phyloP scores from a whole-genome alignment of 2,329 filamentous ascomycete species.

The Fusarium sublunatum region DNA sequence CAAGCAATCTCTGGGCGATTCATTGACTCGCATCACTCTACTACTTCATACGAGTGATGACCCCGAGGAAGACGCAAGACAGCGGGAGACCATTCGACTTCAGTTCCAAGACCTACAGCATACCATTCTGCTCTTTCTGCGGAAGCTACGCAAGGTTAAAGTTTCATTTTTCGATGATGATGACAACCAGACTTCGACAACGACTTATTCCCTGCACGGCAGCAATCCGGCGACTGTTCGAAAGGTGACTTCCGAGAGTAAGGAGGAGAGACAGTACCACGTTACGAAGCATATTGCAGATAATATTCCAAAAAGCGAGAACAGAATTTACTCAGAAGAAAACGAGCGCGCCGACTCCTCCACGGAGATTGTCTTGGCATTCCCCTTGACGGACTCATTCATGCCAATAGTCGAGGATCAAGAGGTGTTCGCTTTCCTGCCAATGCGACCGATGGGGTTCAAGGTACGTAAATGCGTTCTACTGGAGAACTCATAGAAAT shows the following conservation, averaged over 20 bases:
- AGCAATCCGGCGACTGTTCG: constrained; percentile 13
- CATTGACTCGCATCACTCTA: constrained; percentile 54
- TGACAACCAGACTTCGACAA: constrained; percentile 6
- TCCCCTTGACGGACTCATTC: constrained; percentile 52
- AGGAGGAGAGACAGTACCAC: constrained; percentile 39
- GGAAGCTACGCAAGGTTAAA: constrained; percentile 51
- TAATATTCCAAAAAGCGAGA: constrained; percentile 51
- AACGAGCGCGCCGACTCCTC: constrained; percentile 44
- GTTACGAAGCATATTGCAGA: constrained; percentile 46
- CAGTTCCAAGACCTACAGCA: constrained; percentile 55
- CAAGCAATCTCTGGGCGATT: constrained; percentile 16
- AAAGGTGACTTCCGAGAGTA: constrained; percentile 1
- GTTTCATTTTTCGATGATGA: constrained; percentile 47
- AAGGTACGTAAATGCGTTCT: constrained; percentile 47
- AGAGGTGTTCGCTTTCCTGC: constrained; percentile 59
- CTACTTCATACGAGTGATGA: constrained; percentile 48
- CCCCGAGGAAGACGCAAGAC: constrained; percentile 14
- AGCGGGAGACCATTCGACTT: constrained; percentile 42
- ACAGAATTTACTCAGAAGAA: constrained; percentile 46
- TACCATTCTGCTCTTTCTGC: constrained; percentile 56
- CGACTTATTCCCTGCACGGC: constrained; percentile 24
- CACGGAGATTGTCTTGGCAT: constrained; percentile 58
- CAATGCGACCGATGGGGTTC: constrained; percentile 56
- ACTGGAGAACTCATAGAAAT: no score
- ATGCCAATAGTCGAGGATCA: constrained; percentile 54